These are phyloP conservation scores for Skeletonema tropicum DNA, from an alignment of 108 stramenopile species.

Conservation along the genomic window DNA sequence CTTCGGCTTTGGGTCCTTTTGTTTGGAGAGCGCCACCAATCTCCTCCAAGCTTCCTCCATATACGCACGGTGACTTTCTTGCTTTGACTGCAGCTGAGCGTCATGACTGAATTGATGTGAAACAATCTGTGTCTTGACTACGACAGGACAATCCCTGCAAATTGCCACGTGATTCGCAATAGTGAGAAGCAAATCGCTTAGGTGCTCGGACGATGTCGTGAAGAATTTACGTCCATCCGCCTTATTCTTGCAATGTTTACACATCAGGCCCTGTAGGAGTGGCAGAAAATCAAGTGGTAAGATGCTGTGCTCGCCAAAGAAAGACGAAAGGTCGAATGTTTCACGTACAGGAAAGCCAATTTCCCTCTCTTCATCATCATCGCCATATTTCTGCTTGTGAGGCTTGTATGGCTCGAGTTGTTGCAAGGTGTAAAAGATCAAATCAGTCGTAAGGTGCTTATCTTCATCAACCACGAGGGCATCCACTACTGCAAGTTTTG, in stretches of 20 bases:
- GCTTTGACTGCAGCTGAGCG: slow-evolving; percentile 16
- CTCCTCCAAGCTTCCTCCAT: slow-evolving; percentile 44
- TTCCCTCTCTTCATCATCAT: slow-evolving; percentile 35
- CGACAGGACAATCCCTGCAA: slow-evolving; percentile 34
- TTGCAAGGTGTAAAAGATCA: slow-evolving; percentile 39
- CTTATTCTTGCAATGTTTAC: slow-evolving; percentile 37
- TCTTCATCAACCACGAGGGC: slow-evolving; percentile 13
- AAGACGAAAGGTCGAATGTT: neutral
- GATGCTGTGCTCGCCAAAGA: slow-evolving; percentile 7
- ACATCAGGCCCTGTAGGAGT: slow-evolving; percentile 24
- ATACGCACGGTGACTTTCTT: slow-evolving; percentile 20
- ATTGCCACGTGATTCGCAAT: slow-evolving; percentile 45
- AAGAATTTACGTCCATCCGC: slow-evolving; percentile 44
- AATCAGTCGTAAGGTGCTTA: slow-evolving; percentile 14
- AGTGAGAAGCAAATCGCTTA: slow-evolving; percentile 33
- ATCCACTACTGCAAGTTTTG: neutral
- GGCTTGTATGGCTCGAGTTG: slow-evolving; percentile 39
- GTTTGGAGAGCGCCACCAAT: slow-evolving; percentile 5
- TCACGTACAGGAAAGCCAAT: slow-evolving; percentile 39
- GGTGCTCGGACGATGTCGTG: slow-evolving; percentile 48
- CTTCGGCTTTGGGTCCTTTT: slow-evolving; percentile 13
- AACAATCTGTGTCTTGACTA: slow-evolving; percentile 33
- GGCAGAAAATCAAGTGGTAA: slow-evolving; percentile 15
- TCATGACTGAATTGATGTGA: slow-evolving; percentile 32
- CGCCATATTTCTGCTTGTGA: slow-evolving; percentile 3